Evolutionary conservation across 306 rosid genomes (phyloP).

Genomic region (Arachis hypogaea): DNA sequence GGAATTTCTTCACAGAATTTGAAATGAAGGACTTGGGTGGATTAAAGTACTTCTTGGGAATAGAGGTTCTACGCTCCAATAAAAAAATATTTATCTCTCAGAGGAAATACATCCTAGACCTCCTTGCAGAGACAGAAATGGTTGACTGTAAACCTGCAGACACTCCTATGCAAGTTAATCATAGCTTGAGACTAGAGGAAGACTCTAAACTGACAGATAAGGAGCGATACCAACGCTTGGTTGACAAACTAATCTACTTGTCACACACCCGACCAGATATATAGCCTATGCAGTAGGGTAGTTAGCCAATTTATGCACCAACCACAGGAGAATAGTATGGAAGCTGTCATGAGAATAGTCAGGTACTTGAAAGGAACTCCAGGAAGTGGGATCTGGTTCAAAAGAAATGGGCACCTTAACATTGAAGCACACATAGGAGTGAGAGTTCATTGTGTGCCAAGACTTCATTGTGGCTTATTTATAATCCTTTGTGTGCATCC

Average conservation of each 20-base stretch:
- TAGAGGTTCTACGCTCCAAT: not conserved
- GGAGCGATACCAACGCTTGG: not conserved
- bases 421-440: too few species aligned
- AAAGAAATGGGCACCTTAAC: too few species aligned
- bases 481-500: slow-evolving; percentile 18
- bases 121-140: not conserved
- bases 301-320: not conserved
- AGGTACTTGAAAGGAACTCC: too few species aligned
- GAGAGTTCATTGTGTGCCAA: slow-evolving; percentile 13
- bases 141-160: not conserved
- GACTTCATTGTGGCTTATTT: slow-evolving; percentile 12
- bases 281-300: not conserved
- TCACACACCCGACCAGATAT: not conserved
- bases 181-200: not conserved
- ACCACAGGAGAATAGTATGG: too few species aligned
- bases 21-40: not conserved
- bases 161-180: not conserved
- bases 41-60: not conserved
- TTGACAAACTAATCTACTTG: not conserved
- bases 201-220: too few species aligned
- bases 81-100: not conserved
- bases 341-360: too few species aligned
- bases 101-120: not conserved
- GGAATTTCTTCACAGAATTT: not conserved
- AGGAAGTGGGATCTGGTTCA: too few species aligned